phyloP scores from a whole-genome alignment of 805 yeast species.

The Saturnispora zaruensis region DNA sequence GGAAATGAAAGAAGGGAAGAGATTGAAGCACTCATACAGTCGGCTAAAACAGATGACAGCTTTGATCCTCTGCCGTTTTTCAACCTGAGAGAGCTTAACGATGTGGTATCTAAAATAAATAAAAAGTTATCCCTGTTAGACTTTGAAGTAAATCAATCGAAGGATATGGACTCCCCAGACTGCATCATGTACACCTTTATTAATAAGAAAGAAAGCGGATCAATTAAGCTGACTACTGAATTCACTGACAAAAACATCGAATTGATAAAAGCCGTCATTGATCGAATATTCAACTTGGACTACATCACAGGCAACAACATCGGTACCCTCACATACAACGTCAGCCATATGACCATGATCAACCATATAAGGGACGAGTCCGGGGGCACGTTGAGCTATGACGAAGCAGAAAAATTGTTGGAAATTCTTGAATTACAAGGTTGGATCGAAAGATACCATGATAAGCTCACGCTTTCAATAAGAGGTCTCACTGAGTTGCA shows the following conservation, averaged over 20 bases:
- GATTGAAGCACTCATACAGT: not conserved
- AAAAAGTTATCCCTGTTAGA: constrained; percentile 29
- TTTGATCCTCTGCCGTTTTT: constrained; percentile 8
- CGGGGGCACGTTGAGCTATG: constrained; percentile 3
- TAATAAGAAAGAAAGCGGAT: constrained; percentile 33
- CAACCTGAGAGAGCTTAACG: constrained; percentile 6
- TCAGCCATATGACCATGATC: constrained; percentile 11
- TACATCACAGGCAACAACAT: constrained; percentile 1
- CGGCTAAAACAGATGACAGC: not conserved
- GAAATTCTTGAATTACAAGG: constrained; percentile 38
- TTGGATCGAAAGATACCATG: constrained; percentile 39
- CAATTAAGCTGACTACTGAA: constrained; percentile 30
- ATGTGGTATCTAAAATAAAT: constrained; percentile 21
- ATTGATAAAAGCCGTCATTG: constrained; percentile 39
- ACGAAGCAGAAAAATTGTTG: constrained; percentile 33
- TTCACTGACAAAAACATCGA: constrained; percentile 34
- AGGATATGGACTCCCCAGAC: constrained; percentile 28
- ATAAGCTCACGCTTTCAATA: constrained; percentile 31
- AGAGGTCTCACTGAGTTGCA: constrained; percentile 41
- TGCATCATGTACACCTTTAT: constrained; percentile 30
- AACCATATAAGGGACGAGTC: constrained; percentile 10
- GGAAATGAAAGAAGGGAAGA: not conserved
- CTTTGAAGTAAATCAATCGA: constrained; percentile 29
- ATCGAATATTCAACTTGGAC: constrained; percentile 27
- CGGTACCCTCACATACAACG: constrained; percentile 7